Conservation (phyloP, 768 basidiomycete species). For the Rhizopogon vesiculosus region DNA sequence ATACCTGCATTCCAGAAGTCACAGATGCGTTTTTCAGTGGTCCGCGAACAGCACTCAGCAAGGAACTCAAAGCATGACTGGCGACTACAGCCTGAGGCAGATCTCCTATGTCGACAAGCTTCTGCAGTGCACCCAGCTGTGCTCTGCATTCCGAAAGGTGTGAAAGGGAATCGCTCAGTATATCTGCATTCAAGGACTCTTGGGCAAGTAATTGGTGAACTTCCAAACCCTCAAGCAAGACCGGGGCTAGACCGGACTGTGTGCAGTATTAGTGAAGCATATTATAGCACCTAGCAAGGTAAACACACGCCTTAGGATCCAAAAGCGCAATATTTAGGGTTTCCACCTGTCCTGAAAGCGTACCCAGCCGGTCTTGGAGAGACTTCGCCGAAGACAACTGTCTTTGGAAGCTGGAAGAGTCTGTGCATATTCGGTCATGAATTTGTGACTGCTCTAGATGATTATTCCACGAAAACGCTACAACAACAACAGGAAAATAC, state of each 20-base stretch:
- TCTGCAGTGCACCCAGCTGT: constrained; percentile 40
- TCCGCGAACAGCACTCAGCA: constrained; percentile 44
- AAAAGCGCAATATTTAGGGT: constrained; percentile 46
- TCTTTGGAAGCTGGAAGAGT: constrained; percentile 58
- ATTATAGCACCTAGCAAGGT: background rate
- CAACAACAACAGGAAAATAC: constrained; percentile 31
- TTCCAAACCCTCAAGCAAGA: constrained; percentile 48
- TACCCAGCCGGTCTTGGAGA: constrained; percentile 53
- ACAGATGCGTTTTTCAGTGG: constrained; percentile 51
- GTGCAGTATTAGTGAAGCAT: constrained; percentile 8
- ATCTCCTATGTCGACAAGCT: constrained; percentile 49
- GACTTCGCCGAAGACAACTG: constrained; percentile 61
- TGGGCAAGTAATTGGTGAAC: constrained; percentile 62
- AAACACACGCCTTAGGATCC: constrained; percentile 49
- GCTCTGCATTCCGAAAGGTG: constrained; percentile 51
- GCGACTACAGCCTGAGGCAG: constrained; percentile 59
- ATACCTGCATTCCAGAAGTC: constrained; percentile 54
- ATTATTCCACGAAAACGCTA: constrained; percentile 8
- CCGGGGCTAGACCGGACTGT: constrained; percentile 68
- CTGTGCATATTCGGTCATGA: constrained; percentile 64
- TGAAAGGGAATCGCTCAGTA: constrained; percentile 44
- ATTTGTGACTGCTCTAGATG: constrained; percentile 50
- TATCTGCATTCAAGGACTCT: constrained; percentile 50
- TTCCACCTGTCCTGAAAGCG: constrained; percentile 51
- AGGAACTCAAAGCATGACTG: constrained; percentile 34